Conservation (phyloP, 2,329 filamentous ascomycete species). For the Orbilia quercus region DNA sequence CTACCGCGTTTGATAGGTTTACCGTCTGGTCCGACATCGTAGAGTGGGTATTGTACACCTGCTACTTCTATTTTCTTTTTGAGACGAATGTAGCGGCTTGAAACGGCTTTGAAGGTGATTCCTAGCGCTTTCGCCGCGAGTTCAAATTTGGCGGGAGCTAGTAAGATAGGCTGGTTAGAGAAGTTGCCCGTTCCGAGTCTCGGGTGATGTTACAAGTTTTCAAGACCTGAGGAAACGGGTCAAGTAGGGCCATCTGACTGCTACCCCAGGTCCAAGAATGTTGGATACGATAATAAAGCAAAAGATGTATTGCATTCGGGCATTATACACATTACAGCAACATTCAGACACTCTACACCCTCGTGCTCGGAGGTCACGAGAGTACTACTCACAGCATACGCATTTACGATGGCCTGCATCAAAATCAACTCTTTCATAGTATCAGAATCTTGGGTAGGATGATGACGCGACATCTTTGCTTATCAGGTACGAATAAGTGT, state of each 20-base stretch:
- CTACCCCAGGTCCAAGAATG: not conserved
- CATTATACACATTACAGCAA: not conserved
- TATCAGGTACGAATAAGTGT: not conserved
- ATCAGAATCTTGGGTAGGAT: slow-evolving; percentile 40
- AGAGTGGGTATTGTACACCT: slow-evolving; percentile 14
- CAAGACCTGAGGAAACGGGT: too few species aligned
- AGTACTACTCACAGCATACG: slow-evolving; percentile 35
- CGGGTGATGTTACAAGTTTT: too few species aligned
- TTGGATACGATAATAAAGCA: too few species aligned
- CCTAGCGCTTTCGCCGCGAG: slow-evolving; percentile 33
- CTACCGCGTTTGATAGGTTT: slow-evolving; percentile 43
- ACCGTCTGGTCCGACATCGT: slow-evolving; percentile 39
- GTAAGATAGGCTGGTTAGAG: not conserved
- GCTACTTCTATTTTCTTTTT: slow-evolving; percentile 48
- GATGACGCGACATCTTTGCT: slow-evolving; percentile 27
- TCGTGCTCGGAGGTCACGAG: not conserved
- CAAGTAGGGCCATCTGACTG: not conserved
- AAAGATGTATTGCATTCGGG: not conserved
- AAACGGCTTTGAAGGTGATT: slow-evolving; percentile 25
- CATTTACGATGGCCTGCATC: slow-evolving; percentile 52
- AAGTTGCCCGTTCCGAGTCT: too few species aligned
- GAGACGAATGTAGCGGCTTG: slow-evolving; percentile 34
- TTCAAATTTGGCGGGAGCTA: slow-evolving; percentile 47
- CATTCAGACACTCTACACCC: too few species aligned
- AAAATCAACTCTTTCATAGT: slow-evolving; percentile 48